These are phyloP conservation scores for Fusarium verrucosum DNA, from an alignment of 2,329 filamentous ascomycete species.

Conservation along the genomic window DNA sequence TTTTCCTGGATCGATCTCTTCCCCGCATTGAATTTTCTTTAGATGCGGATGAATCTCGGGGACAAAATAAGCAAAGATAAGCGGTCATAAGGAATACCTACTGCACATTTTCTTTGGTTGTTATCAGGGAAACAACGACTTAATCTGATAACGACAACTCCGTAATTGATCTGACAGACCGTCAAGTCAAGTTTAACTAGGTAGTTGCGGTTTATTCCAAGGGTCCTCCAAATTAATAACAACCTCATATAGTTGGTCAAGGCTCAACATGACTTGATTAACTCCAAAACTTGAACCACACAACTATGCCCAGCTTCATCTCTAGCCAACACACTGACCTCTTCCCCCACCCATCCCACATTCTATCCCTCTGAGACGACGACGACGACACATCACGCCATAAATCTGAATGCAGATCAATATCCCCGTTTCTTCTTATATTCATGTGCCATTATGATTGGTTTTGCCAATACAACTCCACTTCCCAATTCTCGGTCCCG, in stretches of 20 bases:
- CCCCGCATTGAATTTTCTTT: slow-evolving; percentile 25
- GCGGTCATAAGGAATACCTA: neutral
- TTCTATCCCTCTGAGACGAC: neutral
- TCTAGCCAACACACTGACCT: slow-evolving; percentile 2
- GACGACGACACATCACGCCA: neutral
- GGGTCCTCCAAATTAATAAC: slow-evolving; percentile 5
- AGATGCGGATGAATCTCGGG: slow-evolving; percentile 19
- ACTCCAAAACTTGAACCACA: slow-evolving; percentile 1
- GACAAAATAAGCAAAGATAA: slow-evolving; percentile 14
- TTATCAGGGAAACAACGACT: neutral
- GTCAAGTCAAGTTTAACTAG: neutral
- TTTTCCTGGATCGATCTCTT: slow-evolving; percentile 22
- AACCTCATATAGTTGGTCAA: slow-evolving; percentile 1
- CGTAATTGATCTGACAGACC: neutral
- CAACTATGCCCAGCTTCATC: neutral
- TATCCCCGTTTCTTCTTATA: too few relatives aligned
- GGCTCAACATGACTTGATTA: neutral
- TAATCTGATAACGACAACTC: neutral
- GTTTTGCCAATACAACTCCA: neutral
- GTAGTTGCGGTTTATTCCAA: too few relatives aligned
- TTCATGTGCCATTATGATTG: neutral
- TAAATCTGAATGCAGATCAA: slow-evolving; percentile 9
- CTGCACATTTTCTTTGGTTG: neutral
- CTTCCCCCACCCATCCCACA: slow-evolving; percentile 6
- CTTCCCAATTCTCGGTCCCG: neutral